Percentiles rank a stretch among this genome's conserved stretches.
Conservation (phyloP, 2,329 filamentous ascomycete genomes). For the Fonsecaea monophora region DNA sequence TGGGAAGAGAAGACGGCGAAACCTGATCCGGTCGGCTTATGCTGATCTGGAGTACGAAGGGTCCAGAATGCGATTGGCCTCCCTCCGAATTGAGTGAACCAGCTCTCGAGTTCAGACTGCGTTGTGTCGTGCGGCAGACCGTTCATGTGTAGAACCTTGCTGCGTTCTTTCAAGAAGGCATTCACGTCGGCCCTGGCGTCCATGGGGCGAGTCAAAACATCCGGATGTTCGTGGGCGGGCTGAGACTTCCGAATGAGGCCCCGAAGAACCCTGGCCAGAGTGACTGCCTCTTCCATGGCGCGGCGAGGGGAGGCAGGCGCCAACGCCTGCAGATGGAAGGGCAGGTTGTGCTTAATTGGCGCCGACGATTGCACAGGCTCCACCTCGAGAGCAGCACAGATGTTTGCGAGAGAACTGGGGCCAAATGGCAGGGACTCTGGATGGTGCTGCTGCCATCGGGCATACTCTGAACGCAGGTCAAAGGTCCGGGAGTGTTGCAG, state of each 20-base stretch:
- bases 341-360: conserved; percentile 97
- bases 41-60: conserved; percentile 93
- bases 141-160: conserved; percentile 98
- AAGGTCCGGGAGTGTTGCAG: conserved; percentile 98
- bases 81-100: conserved; percentile 98
- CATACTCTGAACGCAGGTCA: conserved; percentile 95
- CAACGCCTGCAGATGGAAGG: conserved; percentile 95
- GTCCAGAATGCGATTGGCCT: conserved; percentile 99
- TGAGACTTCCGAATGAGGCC: conserved; percentile 96
- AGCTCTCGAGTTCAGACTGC: conserved; percentile 97
- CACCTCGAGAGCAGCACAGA: conserved; percentile 96
- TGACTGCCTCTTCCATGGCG: conserved; percentile 97
- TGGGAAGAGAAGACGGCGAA: conserved; percentile 99
- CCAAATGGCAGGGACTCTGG: conserved; percentile 97
- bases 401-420: conserved; percentile 93
- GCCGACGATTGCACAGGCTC: conserved; percentile 97
- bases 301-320: conserved; percentile 93
- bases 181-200: conserved; percentile 95
- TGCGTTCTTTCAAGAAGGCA: conserved; percentile 92
- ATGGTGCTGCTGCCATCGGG: conserved; percentile 97
- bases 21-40: conserved; percentile 98
- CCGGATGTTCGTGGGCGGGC: conserved; percentile 88
- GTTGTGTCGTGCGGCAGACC: conserved; percentile 97
- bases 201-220: conserved; percentile 93
- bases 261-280: conserved; percentile 86